These are phyloP conservation scores for Blastobotrys arbuscula DNA, from an alignment of 1,139 yeast species.

Conservation along the genomic window DNA sequence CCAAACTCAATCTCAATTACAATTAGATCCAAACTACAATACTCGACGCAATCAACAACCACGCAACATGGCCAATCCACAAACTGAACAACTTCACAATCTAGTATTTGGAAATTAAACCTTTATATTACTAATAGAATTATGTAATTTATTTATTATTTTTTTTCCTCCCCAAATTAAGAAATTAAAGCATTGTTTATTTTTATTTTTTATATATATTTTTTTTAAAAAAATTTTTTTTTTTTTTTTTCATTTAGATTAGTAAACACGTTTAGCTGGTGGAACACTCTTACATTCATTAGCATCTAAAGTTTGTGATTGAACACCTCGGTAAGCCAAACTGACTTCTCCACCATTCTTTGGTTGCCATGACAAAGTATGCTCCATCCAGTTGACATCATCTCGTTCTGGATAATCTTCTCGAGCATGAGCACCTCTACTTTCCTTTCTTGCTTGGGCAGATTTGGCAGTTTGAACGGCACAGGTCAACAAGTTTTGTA, in stretches of 20 bases:
- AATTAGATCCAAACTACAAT: too few relatives aligned
- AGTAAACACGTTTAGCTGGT: slow-evolving; percentile 93
- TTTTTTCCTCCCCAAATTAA: too few relatives aligned
- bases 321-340: slow-evolving; percentile 83
- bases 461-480: slow-evolving; percentile 94
- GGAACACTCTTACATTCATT: slow-evolving; percentile 93
- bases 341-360: slow-evolving; percentile 63
- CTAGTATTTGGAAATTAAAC: too few relatives aligned
- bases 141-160: too few relatives aligned
- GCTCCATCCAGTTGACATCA: slow-evolving; percentile 97
- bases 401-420: slow-evolving; percentile 97
- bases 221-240: too few relatives aligned
- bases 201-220: too few relatives aligned
- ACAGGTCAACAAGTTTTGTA: slow-evolving; percentile 94
- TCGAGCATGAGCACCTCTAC: slow-evolving; percentile 99
- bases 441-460: slow-evolving; percentile 93
- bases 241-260: slow-evolving; percentile 27
- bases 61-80: too few relatives aligned
- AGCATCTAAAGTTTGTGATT: slow-evolving; percentile 79
- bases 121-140: too few relatives aligned
- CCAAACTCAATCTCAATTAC: too few relatives aligned
- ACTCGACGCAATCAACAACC: too few relatives aligned
- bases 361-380: slow-evolving; percentile 87
- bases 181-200: too few relatives aligned
- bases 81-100: too few relatives aligned